Evolutionary conservation across 2,329 filamentous ascomycete genomes (phyloP).

Genomic region (Sclerotiophoma versabilis): DNA sequence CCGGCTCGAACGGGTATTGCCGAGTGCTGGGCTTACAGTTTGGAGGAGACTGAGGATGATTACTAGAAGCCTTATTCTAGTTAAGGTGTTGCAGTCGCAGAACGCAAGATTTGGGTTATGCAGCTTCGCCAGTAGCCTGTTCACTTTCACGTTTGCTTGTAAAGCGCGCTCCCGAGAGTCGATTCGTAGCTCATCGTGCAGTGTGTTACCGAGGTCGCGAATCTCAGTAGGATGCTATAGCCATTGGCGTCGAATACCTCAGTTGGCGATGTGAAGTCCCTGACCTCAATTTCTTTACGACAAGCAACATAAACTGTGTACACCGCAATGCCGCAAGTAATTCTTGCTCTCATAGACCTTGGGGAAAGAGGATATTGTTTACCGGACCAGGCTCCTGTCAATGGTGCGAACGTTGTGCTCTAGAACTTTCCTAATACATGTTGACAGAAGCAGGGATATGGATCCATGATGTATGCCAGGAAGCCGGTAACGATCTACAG

Average conservation of each 20-base stretch:
- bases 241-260: constrained; percentile 33
- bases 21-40: constrained; percentile 33
- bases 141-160: constrained; percentile 24
- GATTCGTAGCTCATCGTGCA: constrained; percentile 26
- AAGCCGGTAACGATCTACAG: constrained; percentile 1
- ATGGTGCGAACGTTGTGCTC: background rate
- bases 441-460: constrained; percentile 3
- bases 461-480: constrained; percentile 11
- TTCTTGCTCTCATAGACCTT: constrained; percentile 17
- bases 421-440: background rate
- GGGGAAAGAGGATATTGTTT: constrained; percentile 8
- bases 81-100: constrained; percentile 5
- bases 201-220: constrained; percentile 27
- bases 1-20: constrained; percentile 55
- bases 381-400: constrained; percentile 21
- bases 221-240: constrained; percentile 32
- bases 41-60: constrained; percentile 33
- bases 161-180: constrained; percentile 20
- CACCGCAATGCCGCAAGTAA: constrained; percentile 11
- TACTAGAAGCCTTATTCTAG: background rate
- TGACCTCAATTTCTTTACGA: constrained; percentile 27
- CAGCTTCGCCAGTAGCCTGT: constrained; percentile 24
- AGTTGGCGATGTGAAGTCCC: constrained; percentile 48
- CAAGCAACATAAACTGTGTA: constrained; percentile 15
- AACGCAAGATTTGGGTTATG: constrained; percentile 23